These are phyloP conservation scores for Boletus bicolor DNA, from an alignment of 768 basidiomycete species.

Conservation along the genomic window DNA sequence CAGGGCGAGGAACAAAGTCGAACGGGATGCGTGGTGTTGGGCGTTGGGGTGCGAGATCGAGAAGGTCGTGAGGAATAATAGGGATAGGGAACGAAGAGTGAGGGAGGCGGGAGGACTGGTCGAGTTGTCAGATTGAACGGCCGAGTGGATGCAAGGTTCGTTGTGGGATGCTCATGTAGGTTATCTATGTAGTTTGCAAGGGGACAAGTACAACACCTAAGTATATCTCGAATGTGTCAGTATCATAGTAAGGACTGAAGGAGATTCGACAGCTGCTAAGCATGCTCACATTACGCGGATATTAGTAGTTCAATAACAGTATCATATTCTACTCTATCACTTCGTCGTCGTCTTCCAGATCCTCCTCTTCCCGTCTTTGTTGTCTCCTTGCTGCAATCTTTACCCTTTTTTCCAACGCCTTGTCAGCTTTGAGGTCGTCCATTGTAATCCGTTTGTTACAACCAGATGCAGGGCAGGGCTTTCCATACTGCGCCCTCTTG, in stretches of 20 bases:
- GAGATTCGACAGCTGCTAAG: not conserved
- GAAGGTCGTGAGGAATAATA: constrained; percentile 60
- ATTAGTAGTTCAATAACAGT: not conserved
- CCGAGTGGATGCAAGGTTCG: not conserved
- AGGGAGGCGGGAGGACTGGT: constrained; percentile 62
- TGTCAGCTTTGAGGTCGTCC: constrained; percentile 49
- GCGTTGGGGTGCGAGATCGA: constrained; percentile 90
- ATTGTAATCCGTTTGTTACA: constrained; percentile 60
- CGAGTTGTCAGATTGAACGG: constrained; percentile 21
- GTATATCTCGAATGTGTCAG: not conserved
- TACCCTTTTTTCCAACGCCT: constrained; percentile 58
- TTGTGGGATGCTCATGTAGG: not conserved
- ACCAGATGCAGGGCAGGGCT: constrained; percentile 68
- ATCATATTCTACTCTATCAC: constrained; percentile 49
- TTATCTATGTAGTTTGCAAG: not conserved
- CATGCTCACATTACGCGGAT: constrained; percentile 10
- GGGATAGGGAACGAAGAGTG: constrained; percentile 61
- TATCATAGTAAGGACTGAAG: not conserved
- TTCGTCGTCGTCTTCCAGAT: constrained; percentile 36
- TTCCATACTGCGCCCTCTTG: constrained; percentile 31
- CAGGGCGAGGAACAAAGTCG: constrained; percentile 76
- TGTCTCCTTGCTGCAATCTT: constrained; percentile 56
- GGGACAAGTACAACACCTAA: not conserved
- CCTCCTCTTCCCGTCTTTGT: constrained; percentile 38
- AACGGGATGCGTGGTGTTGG: constrained; percentile 95